Evolutionary conservation across 257 asterid genomes (phyloP).

Genomic region (Plantago major): DNA sequence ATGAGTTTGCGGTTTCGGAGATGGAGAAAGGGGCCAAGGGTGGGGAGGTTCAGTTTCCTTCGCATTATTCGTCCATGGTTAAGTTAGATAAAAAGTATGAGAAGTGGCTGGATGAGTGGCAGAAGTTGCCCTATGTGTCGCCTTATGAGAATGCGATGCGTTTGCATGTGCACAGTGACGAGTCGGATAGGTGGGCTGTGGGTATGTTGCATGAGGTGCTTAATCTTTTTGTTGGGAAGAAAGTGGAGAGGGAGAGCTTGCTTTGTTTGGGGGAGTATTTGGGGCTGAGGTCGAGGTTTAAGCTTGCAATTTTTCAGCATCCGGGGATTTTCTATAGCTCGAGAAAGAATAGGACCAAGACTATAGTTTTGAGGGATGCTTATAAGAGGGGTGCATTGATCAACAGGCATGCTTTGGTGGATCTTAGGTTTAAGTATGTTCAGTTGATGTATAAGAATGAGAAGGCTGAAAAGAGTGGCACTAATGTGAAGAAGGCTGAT

Average conservation of each 20-base stretch:
- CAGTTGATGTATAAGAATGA: constrained; percentile 47
- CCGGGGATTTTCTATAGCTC: constrained; percentile 88
- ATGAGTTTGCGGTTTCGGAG: constrained; percentile 67
- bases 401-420: constrained; percentile 55
- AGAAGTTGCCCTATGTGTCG: constrained; percentile 72
- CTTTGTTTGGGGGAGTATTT: constrained; percentile 69
- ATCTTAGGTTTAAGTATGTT: constrained; percentile 57
- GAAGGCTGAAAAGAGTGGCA: constrained; percentile 32
- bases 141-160: constrained; percentile 67
- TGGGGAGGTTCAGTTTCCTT: constrained; percentile 33
- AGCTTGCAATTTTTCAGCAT: constrained; percentile 66
- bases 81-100: constrained; percentile 85
- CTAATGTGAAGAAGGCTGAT: constrained; percentile 2
- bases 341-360: constrained; percentile 58
- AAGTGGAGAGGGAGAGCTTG: constrained; percentile 70
- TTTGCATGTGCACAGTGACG: constrained; percentile 48
- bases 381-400: constrained; percentile 69
- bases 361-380: constrained; percentile 74
- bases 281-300: constrained; percentile 83
- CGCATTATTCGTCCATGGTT: constrained; percentile 54
- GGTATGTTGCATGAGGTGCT: constrained; percentile 75
- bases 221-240: constrained; percentile 70
- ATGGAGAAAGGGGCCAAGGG: constrained; percentile 39
- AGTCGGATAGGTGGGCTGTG: constrained; percentile 79
- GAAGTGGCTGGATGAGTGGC: constrained; percentile 92